Percentiles rank a stretch among this genome's conserved stretches.
These are phyloP conservation scores for Kwoniella mangroviensis DNA, from an alignment of 768 basidiomycete species.

Conservation along the genomic window DNA sequence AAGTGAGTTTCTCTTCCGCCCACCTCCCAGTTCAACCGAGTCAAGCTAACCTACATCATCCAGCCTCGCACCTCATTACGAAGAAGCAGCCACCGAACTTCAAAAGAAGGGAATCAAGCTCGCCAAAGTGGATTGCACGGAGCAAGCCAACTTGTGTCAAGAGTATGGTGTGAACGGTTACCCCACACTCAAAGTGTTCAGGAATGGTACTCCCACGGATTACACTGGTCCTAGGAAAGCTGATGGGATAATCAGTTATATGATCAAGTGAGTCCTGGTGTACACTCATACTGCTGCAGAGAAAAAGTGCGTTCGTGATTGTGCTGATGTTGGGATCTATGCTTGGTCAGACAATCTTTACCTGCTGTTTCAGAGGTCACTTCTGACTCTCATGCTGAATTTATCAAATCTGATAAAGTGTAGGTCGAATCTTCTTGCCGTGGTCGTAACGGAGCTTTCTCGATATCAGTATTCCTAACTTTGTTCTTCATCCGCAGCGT, in stretches of 20 bases:
- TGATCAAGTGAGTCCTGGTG: slow-evolving; percentile 75
- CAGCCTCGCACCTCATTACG: slow-evolving; percentile 86
- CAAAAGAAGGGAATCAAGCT: slow-evolving; percentile 85
- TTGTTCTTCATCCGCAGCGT: slow-evolving; percentile 60
- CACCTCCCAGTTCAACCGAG: neutral
- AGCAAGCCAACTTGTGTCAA: slow-evolving; percentile 88
- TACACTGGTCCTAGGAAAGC: slow-evolving; percentile 89
- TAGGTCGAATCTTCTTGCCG: slow-evolving; percentile 29
- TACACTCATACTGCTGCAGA: neutral
- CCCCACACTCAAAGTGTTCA: slow-evolving; percentile 91
- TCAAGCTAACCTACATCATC: neutral
- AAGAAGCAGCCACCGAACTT: slow-evolving; percentile 84
- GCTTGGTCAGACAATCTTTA: slow-evolving; percentile 75
- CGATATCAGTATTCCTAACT: neutral
- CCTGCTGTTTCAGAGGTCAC: slow-evolving; percentile 89
- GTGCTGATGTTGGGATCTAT: slow-evolving; percentile 8
- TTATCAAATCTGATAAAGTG: slow-evolving; percentile 85
- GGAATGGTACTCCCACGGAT: slow-evolving; percentile 75
- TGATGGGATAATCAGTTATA: slow-evolving; percentile 94
- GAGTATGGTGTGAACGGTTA: slow-evolving; percentile 87
- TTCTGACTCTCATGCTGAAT: slow-evolving; percentile 74
- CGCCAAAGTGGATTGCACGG: slow-evolving; percentile 91
- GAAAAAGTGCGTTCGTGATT: no score
- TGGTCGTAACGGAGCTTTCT: no score
- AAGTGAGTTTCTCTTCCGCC: slow-evolving; percentile 53